Percentiles rank a stretch among this genome's conserved stretches.
These are phyloP conservation scores for Rhizopogon vulgaris DNA, from an alignment of 768 basidiomycete genomes.

Conservation along the genomic window DNA sequence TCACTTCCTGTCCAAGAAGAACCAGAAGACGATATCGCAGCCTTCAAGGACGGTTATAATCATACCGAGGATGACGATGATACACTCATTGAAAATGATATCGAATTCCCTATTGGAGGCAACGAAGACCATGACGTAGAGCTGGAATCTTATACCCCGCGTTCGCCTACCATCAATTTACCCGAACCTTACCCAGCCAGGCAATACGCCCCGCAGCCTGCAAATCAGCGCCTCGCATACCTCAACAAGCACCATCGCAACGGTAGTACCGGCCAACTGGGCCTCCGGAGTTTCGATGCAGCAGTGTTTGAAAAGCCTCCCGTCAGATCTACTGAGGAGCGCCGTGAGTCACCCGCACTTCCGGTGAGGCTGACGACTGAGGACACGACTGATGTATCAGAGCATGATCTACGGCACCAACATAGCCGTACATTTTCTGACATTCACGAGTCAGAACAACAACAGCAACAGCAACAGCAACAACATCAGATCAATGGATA, in stretches of 20 bases:
- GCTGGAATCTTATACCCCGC: slow-evolving; percentile 57
- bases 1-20: slow-evolving; percentile 77
- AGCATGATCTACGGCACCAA: slow-evolving; percentile 13
- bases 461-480: slow-evolving; percentile 15
- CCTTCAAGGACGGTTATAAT: slow-evolving; percentile 31
- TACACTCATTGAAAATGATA: slow-evolving; percentile 38
- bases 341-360: slow-evolving; percentile 19
- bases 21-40: slow-evolving; percentile 54
- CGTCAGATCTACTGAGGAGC: slow-evolving; percentile 20
- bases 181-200: slow-evolving; percentile 38
- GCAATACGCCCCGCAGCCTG: slow-evolving; percentile 25
- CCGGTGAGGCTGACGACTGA: slow-evolving; percentile 11
- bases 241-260: slow-evolving; percentile 47
- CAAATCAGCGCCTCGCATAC: slow-evolving; percentile 25
- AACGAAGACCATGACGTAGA: slow-evolving; percentile 39
- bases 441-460: slow-evolving; percentile 17
- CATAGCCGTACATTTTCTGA: slow-evolving; percentile 16
- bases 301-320: slow-evolving; percentile 43
- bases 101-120: slow-evolving; percentile 26
- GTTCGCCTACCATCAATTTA: slow-evolving; percentile 57
- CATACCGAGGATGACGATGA: slow-evolving; percentile 42
- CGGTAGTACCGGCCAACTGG: slow-evolving; percentile 57
- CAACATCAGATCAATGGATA: slow-evolving; percentile 17
- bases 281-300: slow-evolving; percentile 53
- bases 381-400: slow-evolving; percentile 8